phyloP scores from a whole-genome alignment of 129 eudicot species.

The Calendula officinalis region DNA sequence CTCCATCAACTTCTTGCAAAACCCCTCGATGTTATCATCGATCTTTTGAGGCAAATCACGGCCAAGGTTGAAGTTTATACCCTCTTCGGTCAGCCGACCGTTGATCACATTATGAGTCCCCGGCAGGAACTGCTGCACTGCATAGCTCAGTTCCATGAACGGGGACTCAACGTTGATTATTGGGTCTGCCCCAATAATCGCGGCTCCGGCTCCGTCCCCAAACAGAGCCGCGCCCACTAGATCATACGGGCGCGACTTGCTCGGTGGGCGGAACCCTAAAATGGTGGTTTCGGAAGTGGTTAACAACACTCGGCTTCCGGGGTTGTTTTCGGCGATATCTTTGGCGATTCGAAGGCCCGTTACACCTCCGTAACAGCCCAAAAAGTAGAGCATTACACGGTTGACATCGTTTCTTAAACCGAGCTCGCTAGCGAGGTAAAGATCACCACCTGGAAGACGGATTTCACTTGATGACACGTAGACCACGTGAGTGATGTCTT shows the following conservation, averaged over 20 bases:
- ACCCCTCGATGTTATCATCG: conserved; percentile 85
- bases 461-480: conserved; percentile 89
- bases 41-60: conserved; percentile 79
- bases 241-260: conserved; percentile 73
- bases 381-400: conserved; percentile 88
- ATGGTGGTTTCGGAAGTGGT: conserved; percentile 95
- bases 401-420: conserved; percentile 70
- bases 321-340: conserved; percentile 91
- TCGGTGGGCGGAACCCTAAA: conserved; percentile 84
- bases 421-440: conserved; percentile 67
- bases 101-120: conserved; percentile 75
- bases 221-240: conserved; percentile 83
- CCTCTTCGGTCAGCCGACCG: conserved; percentile 75
- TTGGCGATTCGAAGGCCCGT: conserved; percentile 89
- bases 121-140: conserved; percentile 78
- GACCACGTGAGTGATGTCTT: conserved; percentile 75
- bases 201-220: conserved; percentile 40
- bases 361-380: conserved; percentile 93
- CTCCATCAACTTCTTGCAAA: conserved; percentile 72
- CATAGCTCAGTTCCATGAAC: conserved; percentile 66
- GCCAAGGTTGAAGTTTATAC: conserved; percentile 78
- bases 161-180: conserved; percentile 45
- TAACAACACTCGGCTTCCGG: conserved; percentile 75
- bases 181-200: conserved; percentile 68
- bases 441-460: conserved; percentile 88